Base-by-base conservation (phyloP, 2,329 filamentous ascomycete species). In the Aspergillus sp. region DNA sequence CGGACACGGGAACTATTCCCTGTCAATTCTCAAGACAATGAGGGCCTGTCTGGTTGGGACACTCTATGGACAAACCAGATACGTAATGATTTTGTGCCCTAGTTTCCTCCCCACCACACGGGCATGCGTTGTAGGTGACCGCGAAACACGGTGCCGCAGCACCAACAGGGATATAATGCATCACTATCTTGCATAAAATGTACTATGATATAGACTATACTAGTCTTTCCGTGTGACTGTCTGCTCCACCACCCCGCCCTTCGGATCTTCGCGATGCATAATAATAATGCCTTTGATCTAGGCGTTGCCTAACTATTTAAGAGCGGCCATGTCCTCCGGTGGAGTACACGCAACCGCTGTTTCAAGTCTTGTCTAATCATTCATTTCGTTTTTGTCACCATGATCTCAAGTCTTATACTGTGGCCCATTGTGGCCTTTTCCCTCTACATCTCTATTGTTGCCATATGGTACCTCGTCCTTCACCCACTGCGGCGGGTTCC, bases 401-500 rank as follows among this genome's bases (percentile, higher is more conserved):
- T 37, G 35, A 15, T 37, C 6, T n/a, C 35, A n/a, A 37, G 12
- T 1, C 35, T 37, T n/a, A 37, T 37, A 37, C 12, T 37, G 15
- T 37, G 14, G 35, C 14, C 35, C 6, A 5, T 37, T n/a, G 35
- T n/a, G 35, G 15, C 15, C 35, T n/a, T 37, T 37, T 14, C 12
- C 35, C 35, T 37, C 35, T 37, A 37, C 35, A n/a, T 37, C 35
- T 37, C 35, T n/a, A 6, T n/a, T 37, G 35, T 27, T 45, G 11
- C 43, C 21, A 15, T 27, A 21, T 27, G 19, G 23, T 15, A 45
- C 43, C 43, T 45, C 5, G 48, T 45, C 39, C 41, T 58, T 19
- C 60, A 57, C 35, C 60, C 60, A 4, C 53, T 62, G 12, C 14
- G 21, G 11, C 49, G 40, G 14, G 52, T 52, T 27, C 56, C 58